A percentile compares a stretch with the other conserved stretches of the same genome.
phyloP scores from a whole-genome alignment of 1,284 basidiomycete species.

The Heterobasidion irregulare region DNA sequence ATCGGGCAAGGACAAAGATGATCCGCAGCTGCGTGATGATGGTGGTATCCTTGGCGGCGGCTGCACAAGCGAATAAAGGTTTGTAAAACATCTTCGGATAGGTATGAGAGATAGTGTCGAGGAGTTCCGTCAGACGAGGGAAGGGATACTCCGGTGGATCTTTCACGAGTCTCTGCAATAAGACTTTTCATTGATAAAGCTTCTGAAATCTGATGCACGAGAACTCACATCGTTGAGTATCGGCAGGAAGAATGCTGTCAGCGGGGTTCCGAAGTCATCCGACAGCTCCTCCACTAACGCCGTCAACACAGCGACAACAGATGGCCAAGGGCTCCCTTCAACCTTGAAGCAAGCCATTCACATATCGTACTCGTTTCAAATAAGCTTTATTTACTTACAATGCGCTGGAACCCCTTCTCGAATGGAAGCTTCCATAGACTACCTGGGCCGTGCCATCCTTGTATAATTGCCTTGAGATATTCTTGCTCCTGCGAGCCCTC shows the following conservation, averaged over 20 bases:
- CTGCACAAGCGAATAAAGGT: slow-evolving; percentile 64
- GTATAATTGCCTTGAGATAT: slow-evolving; percentile 24
- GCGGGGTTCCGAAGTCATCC: slow-evolving; percentile 31
- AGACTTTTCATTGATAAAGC: background rate
- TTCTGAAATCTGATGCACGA: background rate
- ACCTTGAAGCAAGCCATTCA: slow-evolving; percentile 24
- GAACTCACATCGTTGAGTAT: slow-evolving; percentile 43
- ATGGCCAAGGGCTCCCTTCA: slow-evolving; percentile 31
- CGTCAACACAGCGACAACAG: slow-evolving; percentile 29
- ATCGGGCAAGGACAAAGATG: slow-evolving; percentile 40
- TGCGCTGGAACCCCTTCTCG: slow-evolving; percentile 30
- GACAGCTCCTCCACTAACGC: slow-evolving; percentile 34
- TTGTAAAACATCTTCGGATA: slow-evolving; percentile 69
- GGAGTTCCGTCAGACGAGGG: slow-evolving; percentile 35
- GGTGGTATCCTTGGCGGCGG: slow-evolving; percentile 48
- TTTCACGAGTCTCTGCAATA: slow-evolving; percentile 35
- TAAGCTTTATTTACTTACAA: slow-evolving; percentile 24
- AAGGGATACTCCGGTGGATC: slow-evolving; percentile 40
- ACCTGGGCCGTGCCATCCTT: slow-evolving; percentile 31
- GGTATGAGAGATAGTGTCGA: slow-evolving; percentile 39
- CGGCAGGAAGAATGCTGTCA: slow-evolving; percentile 36
- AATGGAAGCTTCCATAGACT: slow-evolving; percentile 33
- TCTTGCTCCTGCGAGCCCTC: slow-evolving; percentile 21
- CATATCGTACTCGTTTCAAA: background rate
- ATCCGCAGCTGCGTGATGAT: slow-evolving; percentile 52